These are phyloP conservation scores for Globisporangium takayamanum DNA, from an alignment of 352 stramenopile species.

Conservation along the genomic window DNA sequence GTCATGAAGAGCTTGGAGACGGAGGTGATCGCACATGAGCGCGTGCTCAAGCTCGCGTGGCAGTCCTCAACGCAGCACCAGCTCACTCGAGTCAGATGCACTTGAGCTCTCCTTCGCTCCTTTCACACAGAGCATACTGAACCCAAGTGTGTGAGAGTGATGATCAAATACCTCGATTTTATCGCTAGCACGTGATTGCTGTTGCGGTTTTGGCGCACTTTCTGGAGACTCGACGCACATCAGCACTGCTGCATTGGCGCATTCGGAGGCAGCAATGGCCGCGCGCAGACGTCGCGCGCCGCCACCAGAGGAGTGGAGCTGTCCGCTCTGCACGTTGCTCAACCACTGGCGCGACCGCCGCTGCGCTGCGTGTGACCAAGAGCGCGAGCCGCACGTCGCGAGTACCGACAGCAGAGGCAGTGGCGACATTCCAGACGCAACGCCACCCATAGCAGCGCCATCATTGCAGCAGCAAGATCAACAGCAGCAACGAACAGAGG, in stretches of 20 bases:
- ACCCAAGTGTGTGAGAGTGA: too few relatives aligned
- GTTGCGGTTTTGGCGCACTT: not conserved
- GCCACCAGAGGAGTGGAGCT: slow-evolving; percentile 46
- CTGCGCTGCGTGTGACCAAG: slow-evolving; percentile 51
- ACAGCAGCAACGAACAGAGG: not conserved
- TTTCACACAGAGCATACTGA: not conserved
- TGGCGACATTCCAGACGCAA: not conserved
- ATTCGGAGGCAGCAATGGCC: not conserved
- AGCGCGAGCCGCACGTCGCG: slow-evolving; percentile 14
- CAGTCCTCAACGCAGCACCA: too few relatives aligned
- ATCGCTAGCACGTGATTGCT: not conserved
- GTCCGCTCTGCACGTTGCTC: slow-evolving; percentile 58
- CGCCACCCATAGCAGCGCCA: not conserved
- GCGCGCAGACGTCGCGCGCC: slow-evolving; percentile 2
- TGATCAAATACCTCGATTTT: not conserved
- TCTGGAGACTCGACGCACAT: not conserved
- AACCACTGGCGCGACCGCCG: slow-evolving; percentile 38
- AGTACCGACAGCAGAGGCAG: not conserved
- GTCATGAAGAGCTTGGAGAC: too few relatives aligned
- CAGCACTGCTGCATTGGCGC: not conserved
- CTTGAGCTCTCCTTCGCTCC: not conserved
- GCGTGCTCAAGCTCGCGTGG: too few relatives aligned
- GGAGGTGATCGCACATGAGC: too few relatives aligned
- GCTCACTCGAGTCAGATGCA: too few relatives aligned
- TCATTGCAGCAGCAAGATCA: not conserved